phyloP scores from a whole-genome alignment of 331 rosid genomes.

The Quercus phellos region DNA sequence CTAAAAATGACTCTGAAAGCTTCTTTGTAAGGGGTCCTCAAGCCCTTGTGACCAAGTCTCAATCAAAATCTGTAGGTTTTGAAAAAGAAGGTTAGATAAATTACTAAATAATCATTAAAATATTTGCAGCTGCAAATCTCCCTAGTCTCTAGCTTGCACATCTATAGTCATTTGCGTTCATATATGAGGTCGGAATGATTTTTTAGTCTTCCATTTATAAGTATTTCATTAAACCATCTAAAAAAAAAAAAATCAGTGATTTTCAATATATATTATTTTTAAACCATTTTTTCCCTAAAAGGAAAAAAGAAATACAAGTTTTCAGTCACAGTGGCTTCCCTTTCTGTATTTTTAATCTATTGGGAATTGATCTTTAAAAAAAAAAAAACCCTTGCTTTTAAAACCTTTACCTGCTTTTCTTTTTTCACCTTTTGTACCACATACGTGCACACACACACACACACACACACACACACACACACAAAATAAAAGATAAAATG shows the following conservation, averaged over 20 bases:
- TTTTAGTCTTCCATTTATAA: no score
- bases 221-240: no score
- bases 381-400: no score
- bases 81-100: slow-evolving; percentile 38
- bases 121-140: background rate
- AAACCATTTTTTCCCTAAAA: background rate
- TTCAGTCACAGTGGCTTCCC: no score
- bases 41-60: slow-evolving; percentile 45
- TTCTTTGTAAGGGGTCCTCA: slow-evolving; percentile 88
- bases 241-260: no score
- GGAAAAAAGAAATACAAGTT: background rate
- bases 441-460: no score
- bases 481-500: background rate
- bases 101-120: slow-evolving; percentile 1
- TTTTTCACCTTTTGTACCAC: no score
- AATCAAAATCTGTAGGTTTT: slow-evolving; percentile 34
- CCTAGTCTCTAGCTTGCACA: background rate
- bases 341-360: no score
- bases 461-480: no score
- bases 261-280: background rate
- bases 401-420: no score
- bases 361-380: no score
- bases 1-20: slow-evolving; percentile 61
- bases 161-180: background rate
- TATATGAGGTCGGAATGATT: background rate